Evolutionary conservation across 176 grass and related monocot species (phyloP).

Genomic region (Triticum timopheevii): DNA sequence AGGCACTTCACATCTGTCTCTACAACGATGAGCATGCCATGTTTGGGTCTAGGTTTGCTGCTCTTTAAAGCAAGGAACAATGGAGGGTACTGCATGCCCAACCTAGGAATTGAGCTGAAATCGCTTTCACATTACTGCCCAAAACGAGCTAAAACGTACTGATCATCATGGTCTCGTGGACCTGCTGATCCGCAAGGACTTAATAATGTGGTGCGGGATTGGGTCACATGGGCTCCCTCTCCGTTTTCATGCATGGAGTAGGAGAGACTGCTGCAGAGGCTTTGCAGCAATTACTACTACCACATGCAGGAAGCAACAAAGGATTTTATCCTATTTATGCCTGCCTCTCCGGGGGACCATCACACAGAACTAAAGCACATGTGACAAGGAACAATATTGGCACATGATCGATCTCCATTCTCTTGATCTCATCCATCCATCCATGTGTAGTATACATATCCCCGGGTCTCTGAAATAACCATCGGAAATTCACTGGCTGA

Average conservation of each 20-base stretch:
- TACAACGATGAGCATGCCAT: slow-evolving; percentile 20
- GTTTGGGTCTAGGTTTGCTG: slow-evolving; percentile 7
- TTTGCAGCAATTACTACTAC: slow-evolving; percentile 14
- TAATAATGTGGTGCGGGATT: slow-evolving; percentile 2
- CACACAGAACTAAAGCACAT: neutral
- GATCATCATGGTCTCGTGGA: neutral
- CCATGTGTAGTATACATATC: neutral
- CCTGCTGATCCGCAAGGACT: neutral
- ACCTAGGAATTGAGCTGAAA: slow-evolving; percentile 20
- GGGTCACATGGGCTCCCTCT: slow-evolving; percentile 20
- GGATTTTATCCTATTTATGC: slow-evolving; percentile 37
- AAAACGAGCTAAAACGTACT: neutral
- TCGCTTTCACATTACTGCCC: slow-evolving; percentile 3
- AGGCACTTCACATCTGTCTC: slow-evolving; percentile 18
- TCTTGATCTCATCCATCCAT: neutral
- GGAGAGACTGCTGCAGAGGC: neutral
- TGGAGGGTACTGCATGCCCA: neutral
- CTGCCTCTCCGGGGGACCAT: slow-evolving; percentile 10
- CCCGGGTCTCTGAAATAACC: neutral
- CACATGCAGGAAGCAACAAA: slow-evolving; percentile 19
- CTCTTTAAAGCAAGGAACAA: neutral
- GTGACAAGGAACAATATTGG: neutral
- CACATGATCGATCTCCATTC: neutral
- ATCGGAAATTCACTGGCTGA: neutral
- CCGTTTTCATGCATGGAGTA: slow-evolving; percentile 24